These are phyloP conservation scores for Penicillium sp. DNA, from an alignment of 2,329 filamentous ascomycete species.

Conservation along the genomic window DNA sequence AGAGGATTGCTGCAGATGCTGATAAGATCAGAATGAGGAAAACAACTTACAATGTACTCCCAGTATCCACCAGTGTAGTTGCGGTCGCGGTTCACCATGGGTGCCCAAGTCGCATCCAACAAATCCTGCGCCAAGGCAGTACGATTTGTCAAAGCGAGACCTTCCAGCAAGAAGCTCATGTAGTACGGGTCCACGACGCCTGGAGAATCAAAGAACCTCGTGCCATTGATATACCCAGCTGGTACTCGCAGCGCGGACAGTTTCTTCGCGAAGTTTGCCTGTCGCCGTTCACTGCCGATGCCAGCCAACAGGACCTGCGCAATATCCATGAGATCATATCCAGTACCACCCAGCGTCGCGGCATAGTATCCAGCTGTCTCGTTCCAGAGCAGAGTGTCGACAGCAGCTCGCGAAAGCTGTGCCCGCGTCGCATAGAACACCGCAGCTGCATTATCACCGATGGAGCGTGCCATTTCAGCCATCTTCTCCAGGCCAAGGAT, in stretches of 20 bases:
- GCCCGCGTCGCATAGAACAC: not conserved
- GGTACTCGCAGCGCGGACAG: not conserved
- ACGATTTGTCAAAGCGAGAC: not conserved
- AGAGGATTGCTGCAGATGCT: not conserved
- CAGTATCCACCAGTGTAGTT: constrained; percentile 9
- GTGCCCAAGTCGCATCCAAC: constrained; percentile 5
- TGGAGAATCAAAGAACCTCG: not conserved
- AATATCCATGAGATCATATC: not conserved
- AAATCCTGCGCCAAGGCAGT: not conserved
- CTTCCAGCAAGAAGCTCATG: not conserved
- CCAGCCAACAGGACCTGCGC: not conserved
- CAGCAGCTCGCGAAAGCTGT: not conserved
- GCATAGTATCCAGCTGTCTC: not conserved
- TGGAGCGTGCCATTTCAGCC: not conserved
- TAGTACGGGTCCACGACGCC: not conserved
- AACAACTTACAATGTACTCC: constrained; percentile 6
- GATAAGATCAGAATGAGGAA: not conserved
- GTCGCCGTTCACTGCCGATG: not conserved
- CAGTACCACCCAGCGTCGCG: not conserved
- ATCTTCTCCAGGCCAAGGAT: not conserved
- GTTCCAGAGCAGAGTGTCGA: not conserved
- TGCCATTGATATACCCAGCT: not conserved
- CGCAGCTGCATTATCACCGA: not conserved
- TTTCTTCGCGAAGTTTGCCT: not conserved
- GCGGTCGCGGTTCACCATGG: constrained; percentile 2